Base-by-base conservation (phyloP, 2,329 filamentous ascomycete species). In the Diplodia corticola region DNA sequence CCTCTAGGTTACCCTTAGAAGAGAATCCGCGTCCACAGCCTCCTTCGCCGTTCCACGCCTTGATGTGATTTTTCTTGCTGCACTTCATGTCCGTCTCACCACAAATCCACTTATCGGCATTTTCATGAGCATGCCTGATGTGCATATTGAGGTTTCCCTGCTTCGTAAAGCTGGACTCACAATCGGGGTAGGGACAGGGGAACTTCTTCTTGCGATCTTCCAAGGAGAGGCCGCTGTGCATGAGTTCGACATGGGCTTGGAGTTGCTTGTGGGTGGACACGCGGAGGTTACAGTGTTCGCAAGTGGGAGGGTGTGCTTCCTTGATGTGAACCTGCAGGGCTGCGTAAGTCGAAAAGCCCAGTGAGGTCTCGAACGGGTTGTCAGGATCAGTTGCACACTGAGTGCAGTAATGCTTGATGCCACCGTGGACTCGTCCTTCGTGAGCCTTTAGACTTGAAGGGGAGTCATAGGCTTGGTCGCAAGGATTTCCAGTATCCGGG, bases 61-160 rank as follows among this genome's bases (percentile, higher is more conserved):
- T 78, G 1, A 95, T 72, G 50, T 80, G 79, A 51, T 86, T 87
- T 33, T 74, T 78, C 15, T 60, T 61, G n/a, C 81, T 83, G 5
- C 79, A 75, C 3, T 79, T 76, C 1, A 93, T 79, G 70, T 90
- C 86, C 12, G 88, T 85, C 55, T 88, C 79, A 17, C 91, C 91
- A 73, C 94, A 97, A n/a, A 91, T 82, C 73, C 91, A 97, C 10
- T 88, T 88, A 67, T 82, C 84, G 70, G 88, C 81, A 20, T 91
- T 89, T 70, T 92, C 85, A 74, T 97, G 94, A 0, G 89, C 88
- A 12, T 86, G 89, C 66, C 89, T 88, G 64, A 94, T 82, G 74
- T 98, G 94, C 0, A 89, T 86, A 17, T 89, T 91, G 61, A 96
- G 83, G 72, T 97, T 97, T n/a, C 90, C 89, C 68, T 86, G 88